Evolutionary conservation across 805 yeast species (phyloP).

Genomic region (Candida caryicola): DNA sequence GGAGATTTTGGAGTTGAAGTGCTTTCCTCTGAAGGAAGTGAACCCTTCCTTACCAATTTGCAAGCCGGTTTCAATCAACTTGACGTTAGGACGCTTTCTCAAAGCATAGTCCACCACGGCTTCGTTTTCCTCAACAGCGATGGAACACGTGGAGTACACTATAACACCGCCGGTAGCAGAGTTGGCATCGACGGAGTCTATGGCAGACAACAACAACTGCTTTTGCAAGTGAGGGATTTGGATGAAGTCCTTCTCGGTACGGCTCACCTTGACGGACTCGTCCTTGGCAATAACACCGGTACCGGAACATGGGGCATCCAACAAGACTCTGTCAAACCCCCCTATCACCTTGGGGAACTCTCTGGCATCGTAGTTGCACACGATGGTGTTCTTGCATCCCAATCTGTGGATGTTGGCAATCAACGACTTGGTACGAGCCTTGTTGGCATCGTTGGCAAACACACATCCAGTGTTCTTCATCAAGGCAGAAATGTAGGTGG

Average conservation of each 20-base stretch:
- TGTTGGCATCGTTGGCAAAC: conserved; percentile 96
- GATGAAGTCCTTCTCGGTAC: conserved; percentile 94
- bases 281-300: conserved; percentile 99
- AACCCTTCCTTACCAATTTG: conserved; percentile 96
- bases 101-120: conserved; percentile 97
- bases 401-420: conserved; percentile 97
- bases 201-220: conserved; percentile 88
- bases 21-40: conserved; percentile 89
- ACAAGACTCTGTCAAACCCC: conserved; percentile 90
- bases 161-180: conserved; percentile 90
- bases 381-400: conserved; percentile 95
- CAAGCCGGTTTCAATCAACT: conserved; percentile 86
- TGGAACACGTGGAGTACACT: conserved; percentile 97
- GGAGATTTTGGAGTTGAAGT: conserved; percentile 70
- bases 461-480: conserved; percentile 98
- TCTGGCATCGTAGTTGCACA: conserved; percentile 96
- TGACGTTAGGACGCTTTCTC: conserved; percentile 93
- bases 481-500: conserved; percentile 89
- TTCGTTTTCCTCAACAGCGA: conserved; percentile 97
- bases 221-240: conserved; percentile 96
- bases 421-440: conserved; percentile 91
- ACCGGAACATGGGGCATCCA: conserved; percentile 99
- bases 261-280: conserved; percentile 85
- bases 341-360: conserved; percentile 98
- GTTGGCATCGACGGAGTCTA: conserved; percentile 93